Conservation (phyloP, 768 basidiomycete genomes). For the Rickenella mellea region DNA sequence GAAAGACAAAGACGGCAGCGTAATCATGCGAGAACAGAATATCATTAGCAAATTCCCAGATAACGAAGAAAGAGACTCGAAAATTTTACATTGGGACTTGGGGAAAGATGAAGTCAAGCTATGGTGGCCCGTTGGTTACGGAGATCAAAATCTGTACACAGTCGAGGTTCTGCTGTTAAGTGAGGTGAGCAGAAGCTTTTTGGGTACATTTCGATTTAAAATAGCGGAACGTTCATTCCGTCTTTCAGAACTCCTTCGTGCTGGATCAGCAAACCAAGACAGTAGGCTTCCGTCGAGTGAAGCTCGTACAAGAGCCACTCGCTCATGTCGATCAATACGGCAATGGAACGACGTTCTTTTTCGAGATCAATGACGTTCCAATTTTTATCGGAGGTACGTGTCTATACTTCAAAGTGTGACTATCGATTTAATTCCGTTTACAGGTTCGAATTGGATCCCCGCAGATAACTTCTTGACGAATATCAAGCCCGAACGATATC, state of each 20-base stretch:
- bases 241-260: neutral
- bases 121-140: slow-evolving; percentile 36
- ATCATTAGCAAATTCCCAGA: neutral
- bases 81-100: slow-evolving; percentile 21
- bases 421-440: neutral
- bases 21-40: slow-evolving; percentile 2
- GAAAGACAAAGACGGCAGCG: slow-evolving; percentile 8
- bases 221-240: neutral
- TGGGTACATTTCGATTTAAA: neutral
- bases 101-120: slow-evolving; percentile 22
- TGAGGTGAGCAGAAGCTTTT: slow-evolving; percentile 13
- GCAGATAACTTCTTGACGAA: slow-evolving; percentile 28
- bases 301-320: slow-evolving; percentile 35
- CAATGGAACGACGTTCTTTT: slow-evolving; percentile 35
- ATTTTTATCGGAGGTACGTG: slow-evolving; percentile 33
- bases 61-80: neutral
- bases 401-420: neutral
- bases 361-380: slow-evolving; percentile 37
- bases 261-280: slow-evolving; percentile 13
- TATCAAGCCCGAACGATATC: slow-evolving; percentile 23
- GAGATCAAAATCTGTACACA: slow-evolving; percentile 27
- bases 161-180: slow-evolving; percentile 23
- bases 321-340: slow-evolving; percentile 19
- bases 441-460: slow-evolving; percentile 31
- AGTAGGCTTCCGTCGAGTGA: slow-evolving; percentile 34